phyloP scores from a whole-genome alignment of 257 asterid genomes.

The Leonotis leonurus region DNA sequence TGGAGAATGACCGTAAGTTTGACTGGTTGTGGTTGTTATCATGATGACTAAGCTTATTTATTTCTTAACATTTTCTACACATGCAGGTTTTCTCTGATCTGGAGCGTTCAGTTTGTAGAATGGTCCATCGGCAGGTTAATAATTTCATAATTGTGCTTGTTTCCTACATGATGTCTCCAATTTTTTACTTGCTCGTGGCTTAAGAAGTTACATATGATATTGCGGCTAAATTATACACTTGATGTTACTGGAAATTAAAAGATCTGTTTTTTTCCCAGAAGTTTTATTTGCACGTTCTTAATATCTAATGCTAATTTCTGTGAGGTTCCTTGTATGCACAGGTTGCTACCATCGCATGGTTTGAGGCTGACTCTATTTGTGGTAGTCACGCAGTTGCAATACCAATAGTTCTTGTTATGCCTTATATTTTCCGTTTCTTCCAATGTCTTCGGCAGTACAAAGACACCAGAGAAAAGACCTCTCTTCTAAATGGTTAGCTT shows the following conservation, averaged over 20 bases:
- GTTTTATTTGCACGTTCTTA: too few species aligned
- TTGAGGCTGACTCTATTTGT: constrained; percentile 97
- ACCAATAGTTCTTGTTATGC: constrained; percentile 84
- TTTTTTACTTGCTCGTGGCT: constrained; percentile 7
- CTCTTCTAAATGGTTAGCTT: constrained; percentile 74
- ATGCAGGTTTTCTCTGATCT: constrained; percentile 93
- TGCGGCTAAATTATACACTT: not conserved
- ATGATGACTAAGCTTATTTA: not conserved
- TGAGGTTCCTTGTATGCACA: too few species aligned
- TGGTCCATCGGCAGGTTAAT: constrained; percentile 95
- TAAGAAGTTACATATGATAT: not conserved
- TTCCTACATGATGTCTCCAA: constrained; percentile 1
- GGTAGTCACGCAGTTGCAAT: constrained; percentile 97
- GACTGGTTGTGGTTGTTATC: not conserved
- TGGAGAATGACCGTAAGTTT: not conserved
- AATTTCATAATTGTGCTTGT: constrained; percentile 11
- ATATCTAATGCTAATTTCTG: constrained; percentile 3
- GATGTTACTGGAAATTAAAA: not conserved
- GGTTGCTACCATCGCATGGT: constrained; percentile 99
- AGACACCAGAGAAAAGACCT: constrained; percentile 77
- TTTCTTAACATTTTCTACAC: constrained; percentile 8
- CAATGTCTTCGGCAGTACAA: constrained; percentile 97
- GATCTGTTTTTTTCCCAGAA: too few species aligned
- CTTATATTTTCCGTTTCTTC: constrained; percentile 85
- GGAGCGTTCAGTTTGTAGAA: constrained; percentile 98